phyloP scores from a whole-genome alignment of 2,329 filamentous ascomycete genomes.

The Coniella vitis region DNA sequence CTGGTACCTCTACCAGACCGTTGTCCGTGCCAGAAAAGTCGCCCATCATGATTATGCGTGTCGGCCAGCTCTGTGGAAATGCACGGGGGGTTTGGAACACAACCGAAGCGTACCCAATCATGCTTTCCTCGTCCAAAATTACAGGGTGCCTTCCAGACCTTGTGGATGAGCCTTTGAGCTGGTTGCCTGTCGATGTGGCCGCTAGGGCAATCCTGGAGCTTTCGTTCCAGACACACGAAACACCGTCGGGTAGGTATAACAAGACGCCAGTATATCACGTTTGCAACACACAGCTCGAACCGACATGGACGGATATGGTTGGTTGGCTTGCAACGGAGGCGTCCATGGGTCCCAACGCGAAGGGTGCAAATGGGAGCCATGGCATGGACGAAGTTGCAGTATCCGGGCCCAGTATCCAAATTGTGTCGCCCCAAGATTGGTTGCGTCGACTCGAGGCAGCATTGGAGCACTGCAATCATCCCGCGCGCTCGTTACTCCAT shows the following conservation, averaged over 20 bases:
- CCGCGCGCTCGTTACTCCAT: conserved; percentile 35
- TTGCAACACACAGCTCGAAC: conserved; percentile 35
- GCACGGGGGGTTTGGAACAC: conserved; percentile 37
- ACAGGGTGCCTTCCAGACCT: conserved; percentile 34
- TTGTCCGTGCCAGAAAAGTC: conserved; percentile 18
- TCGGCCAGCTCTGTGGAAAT: conserved; percentile 40
- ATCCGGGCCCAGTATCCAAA: neutral
- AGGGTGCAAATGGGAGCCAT: neutral
- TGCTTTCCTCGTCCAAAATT: conserved; percentile 34
- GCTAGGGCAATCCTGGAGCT: conserved; percentile 35
- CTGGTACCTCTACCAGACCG: conserved; percentile 15
- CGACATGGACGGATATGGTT: conserved; percentile 40
- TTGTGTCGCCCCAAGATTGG: conserved; percentile 35
- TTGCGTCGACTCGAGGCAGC: conserved; percentile 30
- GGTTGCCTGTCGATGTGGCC: conserved; percentile 41
- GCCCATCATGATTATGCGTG: conserved; percentile 32
- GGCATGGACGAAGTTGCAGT: neutral
- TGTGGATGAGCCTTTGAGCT: conserved; percentile 30
- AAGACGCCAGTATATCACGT: conserved; percentile 37
- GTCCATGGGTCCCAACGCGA: conserved; percentile 24
- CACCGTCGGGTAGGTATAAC: conserved; percentile 19
- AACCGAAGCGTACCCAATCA: conserved; percentile 41
- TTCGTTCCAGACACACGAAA: conserved; percentile 5
- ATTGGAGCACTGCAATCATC: conserved; percentile 29
- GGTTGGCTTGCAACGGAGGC: conserved; percentile 28